phyloP scores from a whole-genome alignment of 768 basidiomycete genomes.

The Pisolithus microcarpus region DNA sequence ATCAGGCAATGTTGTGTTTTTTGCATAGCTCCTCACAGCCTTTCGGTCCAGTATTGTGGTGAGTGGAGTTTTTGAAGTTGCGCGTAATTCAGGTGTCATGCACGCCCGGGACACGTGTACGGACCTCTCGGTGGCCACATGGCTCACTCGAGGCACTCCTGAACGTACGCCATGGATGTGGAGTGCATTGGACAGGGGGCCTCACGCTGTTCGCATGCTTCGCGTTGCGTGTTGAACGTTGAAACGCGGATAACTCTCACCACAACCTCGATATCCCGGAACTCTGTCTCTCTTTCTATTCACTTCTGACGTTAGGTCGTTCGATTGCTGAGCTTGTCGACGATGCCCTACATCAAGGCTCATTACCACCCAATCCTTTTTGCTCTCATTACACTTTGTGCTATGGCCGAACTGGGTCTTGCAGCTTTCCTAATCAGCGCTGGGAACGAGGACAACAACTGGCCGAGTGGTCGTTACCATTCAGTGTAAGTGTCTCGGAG shows the following conservation, averaged over 20 bases:
- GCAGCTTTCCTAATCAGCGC: constrained; percentile 66
- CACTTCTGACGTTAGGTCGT: constrained; percentile 8
- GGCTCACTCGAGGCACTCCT: neutral
- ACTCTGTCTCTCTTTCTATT: constrained; percentile 5
- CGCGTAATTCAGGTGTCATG: neutral
- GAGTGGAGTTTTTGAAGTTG: too few species aligned
- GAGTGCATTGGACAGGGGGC: constrained; percentile 8
- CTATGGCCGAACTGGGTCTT: constrained; percentile 67
- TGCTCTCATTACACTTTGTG: constrained; percentile 56
- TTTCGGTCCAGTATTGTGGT: too few species aligned
- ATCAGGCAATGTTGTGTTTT: neutral
- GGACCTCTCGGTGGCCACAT: neutral
- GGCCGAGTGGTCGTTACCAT: constrained; percentile 58
- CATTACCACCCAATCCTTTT: constrained; percentile 60
- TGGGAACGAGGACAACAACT: constrained; percentile 55
- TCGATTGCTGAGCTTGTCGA: constrained; percentile 7
- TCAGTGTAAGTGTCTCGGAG: constrained; percentile 41
- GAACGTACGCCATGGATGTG: constrained; percentile 1
- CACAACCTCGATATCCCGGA: constrained; percentile 16
- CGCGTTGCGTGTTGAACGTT: constrained; percentile 7
- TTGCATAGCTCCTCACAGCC: too few species aligned
- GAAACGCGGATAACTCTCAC: constrained; percentile 15
- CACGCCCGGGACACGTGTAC: constrained; percentile 14
- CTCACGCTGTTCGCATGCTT: constrained; percentile 29
- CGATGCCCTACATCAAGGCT: constrained; percentile 40